These are phyloP conservation scores for Phytophthora idaei DNA, from an alignment of 352 stramenopile species.

Conservation along the genomic window DNA sequence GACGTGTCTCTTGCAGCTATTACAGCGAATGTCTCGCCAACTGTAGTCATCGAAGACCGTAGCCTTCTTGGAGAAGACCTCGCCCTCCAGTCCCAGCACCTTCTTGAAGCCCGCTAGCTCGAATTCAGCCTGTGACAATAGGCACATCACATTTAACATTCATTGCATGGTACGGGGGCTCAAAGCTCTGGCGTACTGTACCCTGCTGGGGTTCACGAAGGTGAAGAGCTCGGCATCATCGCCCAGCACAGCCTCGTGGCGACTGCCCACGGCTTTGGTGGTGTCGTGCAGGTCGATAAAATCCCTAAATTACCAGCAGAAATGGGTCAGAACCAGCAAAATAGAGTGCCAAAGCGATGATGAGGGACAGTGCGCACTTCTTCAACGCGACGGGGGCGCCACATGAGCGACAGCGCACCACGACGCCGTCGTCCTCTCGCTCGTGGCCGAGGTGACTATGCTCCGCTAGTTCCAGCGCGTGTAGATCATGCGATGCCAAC, in stretches of 20 bases:
- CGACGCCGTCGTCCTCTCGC: conserved; percentile 33
- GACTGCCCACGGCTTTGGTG: conserved; percentile 69
- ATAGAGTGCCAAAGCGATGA: not conserved
- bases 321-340: conserved; percentile 14
- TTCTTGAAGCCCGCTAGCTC: conserved; percentile 77
- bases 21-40: conserved; percentile 77
- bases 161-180: not conserved
- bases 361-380: conserved; percentile 38
- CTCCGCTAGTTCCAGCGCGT: conserved; percentile 10
- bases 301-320: conserved; percentile 46
- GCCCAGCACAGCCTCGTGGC: conserved; percentile 56
- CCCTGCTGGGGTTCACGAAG: conserved; percentile 77
- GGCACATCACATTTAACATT: not conserved
- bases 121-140: conserved; percentile 64
- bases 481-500: conserved; percentile 3
- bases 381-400: conserved; percentile 72
- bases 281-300: conserved; percentile 75
- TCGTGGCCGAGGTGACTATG: conserved; percentile 30
- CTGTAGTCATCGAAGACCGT: conserved; percentile 87
- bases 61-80: conserved; percentile 72
- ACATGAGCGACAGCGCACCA: conserved; percentile 81
- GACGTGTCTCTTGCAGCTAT: conserved; percentile 76
- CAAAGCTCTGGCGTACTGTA: conserved; percentile 18
- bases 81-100: conserved; percentile 57
- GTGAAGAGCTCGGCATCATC: conserved; percentile 66